phyloP scores from a whole-genome alignment of 192 early-diverging fungal species.

The Spizellomyces punctatus region DNA sequence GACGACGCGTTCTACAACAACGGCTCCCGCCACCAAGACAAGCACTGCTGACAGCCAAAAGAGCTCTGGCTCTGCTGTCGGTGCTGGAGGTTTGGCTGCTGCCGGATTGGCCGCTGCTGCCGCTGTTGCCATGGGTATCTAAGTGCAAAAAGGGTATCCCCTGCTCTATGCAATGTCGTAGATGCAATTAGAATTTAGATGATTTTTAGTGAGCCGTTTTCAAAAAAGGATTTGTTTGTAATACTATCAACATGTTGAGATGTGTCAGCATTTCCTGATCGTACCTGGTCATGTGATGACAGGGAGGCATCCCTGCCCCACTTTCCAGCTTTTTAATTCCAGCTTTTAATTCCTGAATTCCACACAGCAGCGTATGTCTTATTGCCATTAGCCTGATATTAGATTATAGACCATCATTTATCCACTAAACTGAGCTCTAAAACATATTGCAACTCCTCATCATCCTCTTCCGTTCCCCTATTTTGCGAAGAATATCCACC shows the following conservation, averaged over 20 bases:
- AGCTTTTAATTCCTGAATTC: too few relatives aligned
- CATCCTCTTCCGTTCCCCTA: conserved; percentile 14
- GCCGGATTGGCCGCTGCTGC: conserved; percentile 3
- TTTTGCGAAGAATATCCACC: not conserved
- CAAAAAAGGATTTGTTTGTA: too few relatives aligned
- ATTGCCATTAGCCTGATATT: too few relatives aligned
- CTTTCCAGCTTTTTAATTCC: too few relatives aligned
- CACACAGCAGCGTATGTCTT: too few relatives aligned
- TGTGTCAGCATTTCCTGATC: too few relatives aligned
- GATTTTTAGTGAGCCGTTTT: too few relatives aligned
- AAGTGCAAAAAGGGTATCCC: not conserved
- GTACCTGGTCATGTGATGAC: too few relatives aligned
- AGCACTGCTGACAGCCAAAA: not conserved
- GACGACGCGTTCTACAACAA: not conserved
- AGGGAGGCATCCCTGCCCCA: too few relatives aligned
- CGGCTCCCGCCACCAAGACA: not conserved
- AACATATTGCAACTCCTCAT: conserved; percentile 36
- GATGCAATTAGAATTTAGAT: too few relatives aligned
- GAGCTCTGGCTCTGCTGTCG: not conserved
- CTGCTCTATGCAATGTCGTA: too few relatives aligned
- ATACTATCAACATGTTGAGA: too few relatives aligned
- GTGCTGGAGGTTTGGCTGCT: conserved; percentile 10
- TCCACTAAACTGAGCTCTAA: conserved; percentile 31
- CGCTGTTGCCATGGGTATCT: not conserved
- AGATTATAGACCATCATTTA: conserved; percentile 1